Evolutionary conservation across 164 flowering plant genomes (phyloP).

Genomic region (Tetracentron sinense): DNA sequence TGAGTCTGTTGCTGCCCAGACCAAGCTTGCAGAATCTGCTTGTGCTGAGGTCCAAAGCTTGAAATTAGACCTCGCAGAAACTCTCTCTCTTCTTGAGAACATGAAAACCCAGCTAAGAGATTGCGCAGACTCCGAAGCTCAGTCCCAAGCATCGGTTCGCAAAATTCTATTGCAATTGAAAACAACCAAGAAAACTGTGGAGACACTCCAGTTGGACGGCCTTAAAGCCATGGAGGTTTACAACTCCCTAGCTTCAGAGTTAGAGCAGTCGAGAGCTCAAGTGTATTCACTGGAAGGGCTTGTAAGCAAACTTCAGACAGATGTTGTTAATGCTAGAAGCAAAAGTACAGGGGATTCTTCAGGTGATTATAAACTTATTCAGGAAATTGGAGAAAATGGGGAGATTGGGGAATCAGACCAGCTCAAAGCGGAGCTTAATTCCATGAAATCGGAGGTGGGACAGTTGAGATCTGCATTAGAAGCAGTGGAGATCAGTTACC

Average conservation of each 20-base stretch:
- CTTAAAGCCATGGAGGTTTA: constrained; percentile 44
- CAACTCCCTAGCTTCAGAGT: constrained; percentile 43
- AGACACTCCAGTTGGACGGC: constrained; percentile 46
- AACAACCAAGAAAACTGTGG: constrained; percentile 51
- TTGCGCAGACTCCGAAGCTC: constrained; percentile 64
- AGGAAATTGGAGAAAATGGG: constrained; percentile 10
- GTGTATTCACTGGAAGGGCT: constrained; percentile 49
- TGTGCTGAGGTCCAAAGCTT: constrained; percentile 43
- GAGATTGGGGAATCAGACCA: constrained; percentile 22
- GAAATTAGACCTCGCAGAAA: constrained; percentile 50
- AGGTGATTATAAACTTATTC: neutral
- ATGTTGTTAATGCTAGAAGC: constrained; percentile 14
- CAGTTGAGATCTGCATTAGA: constrained; percentile 47
- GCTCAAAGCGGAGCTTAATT: constrained; percentile 30
- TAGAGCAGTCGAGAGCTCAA: constrained; percentile 55
- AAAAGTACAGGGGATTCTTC: constrained; percentile 7
- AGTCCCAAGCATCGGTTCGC: constrained; percentile 38
- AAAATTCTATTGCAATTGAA: constrained; percentile 63
- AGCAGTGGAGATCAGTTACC: constrained; percentile 42
- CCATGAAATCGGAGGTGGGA: constrained; percentile 42
- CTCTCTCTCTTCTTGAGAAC: constrained; percentile 46
- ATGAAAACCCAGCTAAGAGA: constrained; percentile 50
- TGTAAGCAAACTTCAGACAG: constrained; percentile 45
- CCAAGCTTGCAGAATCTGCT: constrained; percentile 38
- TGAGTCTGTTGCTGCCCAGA: constrained; percentile 41